phyloP scores from a whole-genome alignment of 306 rosid genomes.

The Lablab purpureus region DNA sequence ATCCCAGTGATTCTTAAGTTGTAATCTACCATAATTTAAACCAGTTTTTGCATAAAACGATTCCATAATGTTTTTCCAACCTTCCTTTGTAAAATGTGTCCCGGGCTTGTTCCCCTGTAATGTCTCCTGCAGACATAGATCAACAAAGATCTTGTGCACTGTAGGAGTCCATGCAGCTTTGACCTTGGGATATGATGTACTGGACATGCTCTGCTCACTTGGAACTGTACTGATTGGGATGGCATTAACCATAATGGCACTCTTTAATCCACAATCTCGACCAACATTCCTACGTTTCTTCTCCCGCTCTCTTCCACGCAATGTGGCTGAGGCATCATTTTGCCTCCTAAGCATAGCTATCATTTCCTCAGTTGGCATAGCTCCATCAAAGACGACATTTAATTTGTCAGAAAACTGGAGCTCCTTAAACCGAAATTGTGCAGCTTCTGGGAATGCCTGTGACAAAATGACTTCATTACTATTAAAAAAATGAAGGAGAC shows the following conservation, averaged over 20 bases:
- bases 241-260: conserved; percentile 52
- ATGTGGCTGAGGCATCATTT: conserved; percentile 48
- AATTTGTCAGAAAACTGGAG: conserved; percentile 56
- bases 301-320: conserved; percentile 47
- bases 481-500: conserved; percentile 43
- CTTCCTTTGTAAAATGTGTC: conserved; percentile 75
- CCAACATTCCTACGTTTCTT: conserved; percentile 49
- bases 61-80: conserved; percentile 70
- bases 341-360: conserved; percentile 46
- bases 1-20: conserved; percentile 84
- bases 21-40: conserved; percentile 60
- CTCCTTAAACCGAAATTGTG: conserved; percentile 64
- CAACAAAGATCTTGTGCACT: conserved; percentile 64
- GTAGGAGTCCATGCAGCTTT: conserved; percentile 69
- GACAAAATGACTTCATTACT: conserved; percentile 42
- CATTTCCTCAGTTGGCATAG: conserved; percentile 44
- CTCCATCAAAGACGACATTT: conserved; percentile 56
- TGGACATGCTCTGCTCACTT: conserved; percentile 64
- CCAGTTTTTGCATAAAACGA: conserved; percentile 62
- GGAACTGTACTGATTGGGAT: conserved; percentile 53
- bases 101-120: conserved; percentile 73
- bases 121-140: conserved; percentile 70
- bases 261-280: conserved; percentile 44
- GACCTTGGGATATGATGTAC: conserved; percentile 53
- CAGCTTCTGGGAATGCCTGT: conserved; percentile 67